Evolutionary conservation across 2,329 filamentous ascomycete species (phyloP), one percentile per base, ranked within the genome.

Genomic region (Claviceps purpurea): DNA sequence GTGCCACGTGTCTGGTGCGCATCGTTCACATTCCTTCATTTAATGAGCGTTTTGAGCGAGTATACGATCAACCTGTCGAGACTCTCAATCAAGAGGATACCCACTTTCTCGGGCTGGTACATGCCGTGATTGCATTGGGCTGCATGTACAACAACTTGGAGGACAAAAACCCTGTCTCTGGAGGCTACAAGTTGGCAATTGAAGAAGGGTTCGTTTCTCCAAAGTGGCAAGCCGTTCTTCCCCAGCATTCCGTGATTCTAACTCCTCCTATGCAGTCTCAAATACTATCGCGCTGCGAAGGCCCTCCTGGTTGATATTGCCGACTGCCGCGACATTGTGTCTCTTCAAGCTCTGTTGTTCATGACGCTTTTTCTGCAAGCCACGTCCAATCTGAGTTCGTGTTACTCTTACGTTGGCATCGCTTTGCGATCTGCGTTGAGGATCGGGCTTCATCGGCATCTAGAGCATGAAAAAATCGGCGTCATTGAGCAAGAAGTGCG

Each of bases 1-100:
- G 74, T 54, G 78, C 76, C 8, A 81, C 77, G 2, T 78, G 76
- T 54, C 67, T 82, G 1, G 66, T 81, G 22, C 80, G 87, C 40
- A 83, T 91, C 52, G 78, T 95, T 5, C 89, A 96, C 62, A 74
- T 86, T 49, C 90, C 90, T 0, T 81, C 81, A 0, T 96, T 95
- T 64, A 89, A 85, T 68, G 76, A 79, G 54, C 82, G 80, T 60
- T 77, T 95, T 56, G 83, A 95, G 58, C 77, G 77, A 51, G 75
- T 96, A 41, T 96, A 95, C 66, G 79, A 85, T 57, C 81, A 74
- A 22, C 73, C 85, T 1, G 72, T 77, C 10, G 79, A 85, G 22
- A 75, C 73, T 50, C 80, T 81, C 58, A 76, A 74, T 6, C 77
- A 79, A 50, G 79, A 82, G 49, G 84, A 89, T 56, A 78, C 81